A percentile compares a stretch with the other conserved stretches of the same genome.
Evolutionary conservation across 192 early-diverging fungal genomes (phyloP).

Genomic region (Coemansia sp.): DNA sequence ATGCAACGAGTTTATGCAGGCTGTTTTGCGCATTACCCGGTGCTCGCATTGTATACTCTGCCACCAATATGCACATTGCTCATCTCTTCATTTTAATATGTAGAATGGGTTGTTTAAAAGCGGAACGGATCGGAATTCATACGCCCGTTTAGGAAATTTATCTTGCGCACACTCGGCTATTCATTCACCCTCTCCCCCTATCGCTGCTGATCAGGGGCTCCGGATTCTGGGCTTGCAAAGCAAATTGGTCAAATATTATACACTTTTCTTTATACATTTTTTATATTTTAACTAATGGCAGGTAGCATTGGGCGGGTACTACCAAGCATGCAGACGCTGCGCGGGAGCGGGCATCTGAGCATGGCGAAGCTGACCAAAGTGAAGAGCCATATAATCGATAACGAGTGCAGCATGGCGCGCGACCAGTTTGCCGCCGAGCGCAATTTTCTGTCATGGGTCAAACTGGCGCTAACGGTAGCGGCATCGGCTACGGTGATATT

Average conservation of each 20-base stretch:
- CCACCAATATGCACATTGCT: too few species aligned
- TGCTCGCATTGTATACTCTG: too few species aligned
- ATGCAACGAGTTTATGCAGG: too few species aligned
- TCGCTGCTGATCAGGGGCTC: slow-evolving; percentile 1
- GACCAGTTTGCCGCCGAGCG: slow-evolving; percentile 51
- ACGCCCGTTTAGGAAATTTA: too few species aligned
- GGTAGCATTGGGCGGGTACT: neutral
- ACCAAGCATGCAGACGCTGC: neutral
- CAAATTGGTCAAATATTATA: neutral
- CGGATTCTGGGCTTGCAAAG: neutral
- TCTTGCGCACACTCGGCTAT: too few species aligned
- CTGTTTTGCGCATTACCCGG: too few species aligned
- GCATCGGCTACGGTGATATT: slow-evolving; percentile 25
- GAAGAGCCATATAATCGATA: slow-evolving; percentile 16
- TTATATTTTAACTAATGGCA: neutral
- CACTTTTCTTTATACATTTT: too few species aligned
- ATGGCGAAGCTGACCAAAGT: neutral
- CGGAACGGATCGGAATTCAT: too few species aligned
- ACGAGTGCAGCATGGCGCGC: slow-evolving; percentile 51
- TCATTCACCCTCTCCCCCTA: too few species aligned
- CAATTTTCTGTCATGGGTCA: slow-evolving; percentile 51
- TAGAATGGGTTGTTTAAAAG: too few species aligned
- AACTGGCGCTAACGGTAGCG: slow-evolving; percentile 31
- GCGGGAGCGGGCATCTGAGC: neutral
- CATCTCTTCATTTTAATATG: too few species aligned